Percentiles rank a stretch among this genome's conserved stretches.
Conservation (phyloP, 768 basidiomycete genomes). For the Fomitopsis serialis region DNA sequence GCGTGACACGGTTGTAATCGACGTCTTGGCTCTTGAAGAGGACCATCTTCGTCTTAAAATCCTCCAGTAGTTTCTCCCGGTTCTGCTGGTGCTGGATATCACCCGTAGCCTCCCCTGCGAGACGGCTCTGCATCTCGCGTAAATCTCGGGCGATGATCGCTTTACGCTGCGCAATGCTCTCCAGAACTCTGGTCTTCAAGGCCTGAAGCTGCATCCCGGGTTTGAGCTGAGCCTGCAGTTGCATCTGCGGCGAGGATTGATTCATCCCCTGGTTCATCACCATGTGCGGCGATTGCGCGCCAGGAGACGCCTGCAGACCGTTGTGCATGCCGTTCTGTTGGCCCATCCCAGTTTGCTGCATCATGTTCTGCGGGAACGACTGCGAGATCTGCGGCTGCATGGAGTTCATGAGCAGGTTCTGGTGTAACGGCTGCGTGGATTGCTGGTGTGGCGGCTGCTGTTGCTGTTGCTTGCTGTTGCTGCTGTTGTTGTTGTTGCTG, state of each 20-base stretch:
- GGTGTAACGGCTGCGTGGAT: background rate
- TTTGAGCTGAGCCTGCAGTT: background rate
- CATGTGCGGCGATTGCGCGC: background rate
- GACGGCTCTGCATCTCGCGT: background rate
- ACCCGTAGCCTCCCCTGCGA: background rate
- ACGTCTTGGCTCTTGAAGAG: background rate
- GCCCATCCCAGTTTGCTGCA: background rate
- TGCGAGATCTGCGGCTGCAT: background rate
- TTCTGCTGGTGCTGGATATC: background rate
- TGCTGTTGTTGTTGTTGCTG: constrained; percentile 12
- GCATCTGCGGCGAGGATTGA: background rate
- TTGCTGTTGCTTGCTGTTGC: constrained; percentile 17
- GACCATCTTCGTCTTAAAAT: background rate
- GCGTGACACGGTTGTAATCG: background rate
- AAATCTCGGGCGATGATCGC: background rate
- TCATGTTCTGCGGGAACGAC: background rate
- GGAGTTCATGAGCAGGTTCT: background rate
- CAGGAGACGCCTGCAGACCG: background rate
- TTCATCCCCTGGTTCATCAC: background rate
- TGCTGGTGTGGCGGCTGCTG: constrained; percentile 7
- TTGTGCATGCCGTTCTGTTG: background rate
- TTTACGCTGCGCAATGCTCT: background rate
- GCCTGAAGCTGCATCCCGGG: background rate
- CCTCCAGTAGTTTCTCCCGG: background rate
- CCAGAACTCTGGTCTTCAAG: background rate